Evolutionary conservation across 106 monocot species (phyloP), one percentile per base, ranked within the genome.

Genomic region (Iris macrosiphon): DNA sequence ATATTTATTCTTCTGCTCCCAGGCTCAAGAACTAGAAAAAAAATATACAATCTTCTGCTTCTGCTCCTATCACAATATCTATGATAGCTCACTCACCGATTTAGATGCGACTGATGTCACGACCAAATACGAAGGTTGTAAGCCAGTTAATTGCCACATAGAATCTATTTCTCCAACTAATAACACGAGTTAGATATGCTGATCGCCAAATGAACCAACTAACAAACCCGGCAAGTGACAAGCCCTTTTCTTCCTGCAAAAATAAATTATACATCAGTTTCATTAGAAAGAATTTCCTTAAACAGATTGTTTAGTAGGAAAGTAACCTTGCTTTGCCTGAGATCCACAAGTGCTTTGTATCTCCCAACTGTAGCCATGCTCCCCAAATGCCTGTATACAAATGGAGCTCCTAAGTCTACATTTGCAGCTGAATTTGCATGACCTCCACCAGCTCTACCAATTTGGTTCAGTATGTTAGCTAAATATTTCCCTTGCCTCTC

Each of bases 351-450:
- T 60, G 98, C 98, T 79, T 99, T 91, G 61, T 84, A 87, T 67
- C 91, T 74, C 39, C 98, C 98, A 43, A 99, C 83, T 13, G 87
- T 68, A 17, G 98, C 98, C 98, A 99, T 99, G 81, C 91, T 99
- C 30, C 98, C 98, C 42, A 99, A 39, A 74, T 99, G 98, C 58
- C 34, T 72, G 47, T 99, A 99, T 21, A 87, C 91, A 74, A 99
- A 99, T 22, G 74, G 78, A 31, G 66, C 67, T 6, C 87, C 96
- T 14, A 90, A 43, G 8, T 82, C 68, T 16, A 84, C 38, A 25
- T 72, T 66, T 12, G 11, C 57, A 18, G 76, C 42, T 35, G 34
- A 16, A 44, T 87, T 91, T 39, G 83, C 87, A 68, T 84, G 47
- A 0, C 80, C 91, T 39, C 80, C 90, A 40, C 80, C 83, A 26